phyloP scores from a whole-genome alignment of 139 green algal species.

The Haematococcus lacustris region DNA sequence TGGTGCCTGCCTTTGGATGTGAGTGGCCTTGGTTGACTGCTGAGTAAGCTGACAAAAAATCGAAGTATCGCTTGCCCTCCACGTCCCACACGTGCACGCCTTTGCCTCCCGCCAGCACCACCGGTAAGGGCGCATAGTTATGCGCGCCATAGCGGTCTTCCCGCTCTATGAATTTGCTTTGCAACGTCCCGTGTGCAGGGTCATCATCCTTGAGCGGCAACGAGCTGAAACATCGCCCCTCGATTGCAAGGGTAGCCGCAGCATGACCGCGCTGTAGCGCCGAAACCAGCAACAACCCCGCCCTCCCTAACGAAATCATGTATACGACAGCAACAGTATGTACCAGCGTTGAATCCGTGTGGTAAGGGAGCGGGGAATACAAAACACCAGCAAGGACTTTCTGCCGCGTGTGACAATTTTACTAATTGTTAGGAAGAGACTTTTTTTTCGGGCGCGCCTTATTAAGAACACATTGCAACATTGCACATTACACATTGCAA shows the following conservation, averaged over 20 bases:
- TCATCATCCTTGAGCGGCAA: not conserved
- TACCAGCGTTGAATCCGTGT: no score
- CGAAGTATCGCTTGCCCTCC: conserved; percentile 77
- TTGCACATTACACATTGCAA: not conserved
- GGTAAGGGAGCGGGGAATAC: no score
- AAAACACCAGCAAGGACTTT: no score
- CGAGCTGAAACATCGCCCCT: conserved; percentile 2
- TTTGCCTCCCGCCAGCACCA: conserved; percentile 69
- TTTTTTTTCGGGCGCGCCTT: not conserved
- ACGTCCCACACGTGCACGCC: conserved; percentile 80
- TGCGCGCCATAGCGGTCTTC: conserved; percentile 81
- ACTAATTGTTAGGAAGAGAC: not conserved
- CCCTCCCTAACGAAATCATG: no score
- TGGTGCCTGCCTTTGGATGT: conserved; percentile 72
- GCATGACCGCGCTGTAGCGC: no score
- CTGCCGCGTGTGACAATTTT: no score
- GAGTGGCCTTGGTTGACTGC: conserved; percentile 96
- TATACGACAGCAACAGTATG: no score
- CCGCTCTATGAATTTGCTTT: conserved; percentile 60
- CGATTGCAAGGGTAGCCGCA: not conserved
- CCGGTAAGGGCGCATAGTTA: conserved; percentile 87
- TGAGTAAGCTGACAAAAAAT: conserved; percentile 86
- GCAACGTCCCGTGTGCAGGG: not conserved
- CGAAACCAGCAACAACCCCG: no score
- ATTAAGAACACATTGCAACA: not conserved